Evolutionary conservation across 2,329 filamentous ascomycete genomes (phyloP).

Genomic region (Colletotrichum karsti): DNA sequence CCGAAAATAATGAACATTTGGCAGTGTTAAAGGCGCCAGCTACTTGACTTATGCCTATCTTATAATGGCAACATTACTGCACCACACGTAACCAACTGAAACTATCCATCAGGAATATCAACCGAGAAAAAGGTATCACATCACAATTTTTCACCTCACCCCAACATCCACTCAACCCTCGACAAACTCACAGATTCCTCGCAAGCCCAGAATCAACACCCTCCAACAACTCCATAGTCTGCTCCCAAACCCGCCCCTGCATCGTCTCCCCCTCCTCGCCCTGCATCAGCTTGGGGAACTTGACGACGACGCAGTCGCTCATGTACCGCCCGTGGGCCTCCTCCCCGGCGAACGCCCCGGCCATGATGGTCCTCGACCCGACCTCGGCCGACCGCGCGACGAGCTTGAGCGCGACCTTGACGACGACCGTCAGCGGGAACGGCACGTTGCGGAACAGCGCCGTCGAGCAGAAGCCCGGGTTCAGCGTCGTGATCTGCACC

Average conservation of each 20-base stretch:
- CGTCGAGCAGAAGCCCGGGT: slow-evolving; percentile 51
- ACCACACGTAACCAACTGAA: neutral
- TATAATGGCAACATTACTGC: no score
- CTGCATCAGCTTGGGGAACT: slow-evolving; percentile 34
- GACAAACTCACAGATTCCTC: slow-evolving; percentile 37
- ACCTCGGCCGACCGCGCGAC: slow-evolving; percentile 47
- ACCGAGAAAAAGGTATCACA: neutral
- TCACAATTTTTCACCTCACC: neutral
- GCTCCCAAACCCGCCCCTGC: slow-evolving; percentile 48
- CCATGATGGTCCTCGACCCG: slow-evolving; percentile 48
- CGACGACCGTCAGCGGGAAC: slow-evolving; percentile 37
- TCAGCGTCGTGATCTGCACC: slow-evolving; percentile 47
- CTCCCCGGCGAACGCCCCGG: slow-evolving; percentile 44
- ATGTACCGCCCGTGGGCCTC: slow-evolving; percentile 52
- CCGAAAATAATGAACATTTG: no score
- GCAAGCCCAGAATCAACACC: slow-evolving; percentile 48
- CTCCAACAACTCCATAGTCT: slow-evolving; percentile 52
- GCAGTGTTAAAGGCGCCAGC: no score
- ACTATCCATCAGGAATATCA: neutral
- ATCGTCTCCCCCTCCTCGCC: slow-evolving; percentile 45
- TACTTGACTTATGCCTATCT: no score
- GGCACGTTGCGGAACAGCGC: slow-evolving; percentile 44
- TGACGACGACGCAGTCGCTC: slow-evolving; percentile 39
- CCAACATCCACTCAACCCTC: neutral
- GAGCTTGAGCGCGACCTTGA: slow-evolving; percentile 28